A percentile compares a stretch with the other conserved stretches of the same genome.
These are phyloP conservation scores for Apiotrichum brassicae DNA, from an alignment of 1,284 basidiomycete species.

Conservation along the genomic window DNA sequence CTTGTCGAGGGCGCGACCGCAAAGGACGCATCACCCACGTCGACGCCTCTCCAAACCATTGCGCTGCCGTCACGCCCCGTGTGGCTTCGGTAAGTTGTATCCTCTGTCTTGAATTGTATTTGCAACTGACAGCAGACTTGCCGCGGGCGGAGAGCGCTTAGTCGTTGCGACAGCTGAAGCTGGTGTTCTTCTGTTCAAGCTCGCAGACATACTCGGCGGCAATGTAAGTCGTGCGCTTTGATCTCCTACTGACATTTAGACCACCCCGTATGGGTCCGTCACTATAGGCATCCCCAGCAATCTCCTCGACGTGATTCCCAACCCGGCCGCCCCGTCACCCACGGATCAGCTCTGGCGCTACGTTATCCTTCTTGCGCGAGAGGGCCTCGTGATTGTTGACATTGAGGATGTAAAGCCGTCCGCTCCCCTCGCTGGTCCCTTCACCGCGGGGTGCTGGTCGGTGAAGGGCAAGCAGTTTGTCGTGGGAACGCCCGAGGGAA, in stretches of 20 bases:
- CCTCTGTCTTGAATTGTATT: no score
- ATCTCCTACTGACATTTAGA: slow-evolving; percentile 14
- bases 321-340: slow-evolving; percentile 38
- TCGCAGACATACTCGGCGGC: slow-evolving; percentile 33
- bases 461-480: slow-evolving; percentile 55
- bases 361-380: slow-evolving; percentile 40
- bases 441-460: slow-evolving; percentile 50
- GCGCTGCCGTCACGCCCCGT: slow-evolving; percentile 35
- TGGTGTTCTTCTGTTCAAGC: slow-evolving; percentile 29
- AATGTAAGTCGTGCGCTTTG: slow-evolving; percentile 24
- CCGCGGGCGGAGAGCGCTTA: slow-evolving; percentile 36
- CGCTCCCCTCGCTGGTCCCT: slow-evolving; percentile 27
- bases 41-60: slow-evolving; percentile 24
- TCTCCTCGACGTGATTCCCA: slow-evolving; percentile 46
- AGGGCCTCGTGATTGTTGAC: slow-evolving; percentile 39
- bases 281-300: slow-evolving; percentile 32
- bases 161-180: slow-evolving; percentile 30
- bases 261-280: slow-evolving; percentile 35
- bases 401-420: slow-evolving; percentile 27
- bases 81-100: slow-evolving; percentile 36
- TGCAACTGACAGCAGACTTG: slow-evolving; percentile 25
- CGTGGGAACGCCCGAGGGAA: slow-evolving; percentile 47
- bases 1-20: slow-evolving; percentile 23
- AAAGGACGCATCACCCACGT: slow-evolving; percentile 26
- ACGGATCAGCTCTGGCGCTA: slow-evolving; percentile 36